These are phyloP conservation scores for Aechmea fasciata DNA, from an alignment of 176 grass and related monocot species.

Conservation along the genomic window DNA sequence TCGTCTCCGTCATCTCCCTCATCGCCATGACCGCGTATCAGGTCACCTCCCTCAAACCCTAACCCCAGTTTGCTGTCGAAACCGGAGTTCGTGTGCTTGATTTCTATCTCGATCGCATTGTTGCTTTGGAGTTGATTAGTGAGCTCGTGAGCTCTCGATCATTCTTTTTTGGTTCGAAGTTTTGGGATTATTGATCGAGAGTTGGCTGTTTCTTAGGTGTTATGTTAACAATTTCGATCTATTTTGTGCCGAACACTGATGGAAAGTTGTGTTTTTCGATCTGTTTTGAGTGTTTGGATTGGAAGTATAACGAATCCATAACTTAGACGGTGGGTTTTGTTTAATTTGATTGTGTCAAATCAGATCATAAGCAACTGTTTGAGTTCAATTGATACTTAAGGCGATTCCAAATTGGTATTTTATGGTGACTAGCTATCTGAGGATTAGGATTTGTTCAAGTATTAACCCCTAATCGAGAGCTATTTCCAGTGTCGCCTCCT, in stretches of 20 bases:
- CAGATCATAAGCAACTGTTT: no score
- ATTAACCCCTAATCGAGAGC: no score
- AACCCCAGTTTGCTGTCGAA: neutral
- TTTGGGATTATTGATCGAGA: no score
- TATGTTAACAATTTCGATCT: neutral
- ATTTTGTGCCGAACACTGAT: neutral
- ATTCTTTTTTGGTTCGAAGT: no score
- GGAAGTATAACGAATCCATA: neutral
- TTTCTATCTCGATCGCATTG: neutral
- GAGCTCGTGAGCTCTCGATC: no score
- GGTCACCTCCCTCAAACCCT: conserved; percentile 23
- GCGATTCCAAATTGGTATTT: no score
- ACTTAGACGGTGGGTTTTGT: neutral
- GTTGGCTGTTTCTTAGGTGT: no score
- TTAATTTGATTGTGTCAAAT: neutral
- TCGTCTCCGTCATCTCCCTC: conserved; percentile 54
- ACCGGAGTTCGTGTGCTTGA: neutral
- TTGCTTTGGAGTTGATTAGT: neutral
- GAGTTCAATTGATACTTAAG: no score
- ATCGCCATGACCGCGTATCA: conserved; percentile 70
- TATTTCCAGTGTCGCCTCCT: no score
- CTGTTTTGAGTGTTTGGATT: neutral
- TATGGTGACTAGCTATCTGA: no score
- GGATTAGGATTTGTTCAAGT: no score
- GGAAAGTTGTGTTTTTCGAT: neutral